Evolutionary conservation across 768 basidiomycete species (phyloP), one percentile per base, ranked within the genome.

Genomic region (Pleurotus eryngii): DNA sequence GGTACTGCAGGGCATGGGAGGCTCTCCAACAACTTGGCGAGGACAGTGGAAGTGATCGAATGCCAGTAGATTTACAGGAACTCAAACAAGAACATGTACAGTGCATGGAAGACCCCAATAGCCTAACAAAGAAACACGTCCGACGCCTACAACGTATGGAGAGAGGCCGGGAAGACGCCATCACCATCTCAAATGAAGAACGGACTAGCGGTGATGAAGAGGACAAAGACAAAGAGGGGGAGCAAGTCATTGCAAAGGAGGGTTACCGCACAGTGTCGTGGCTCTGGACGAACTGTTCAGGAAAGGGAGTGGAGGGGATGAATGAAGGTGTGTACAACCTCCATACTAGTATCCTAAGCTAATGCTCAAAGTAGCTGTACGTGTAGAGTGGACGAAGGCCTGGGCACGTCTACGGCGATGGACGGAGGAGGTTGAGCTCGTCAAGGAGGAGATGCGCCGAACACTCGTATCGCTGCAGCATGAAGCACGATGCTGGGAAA

Each of bases 381-480:
- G 55, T 12, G 55, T 61, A n/a, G 60, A 61, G 30, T 61, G 60
- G 60, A 30, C 37, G 8, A 61, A 58, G 57, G 59, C 63, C 17
- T 20, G 58, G 57, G 43, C 60, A 12, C 27, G 60, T 12, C 15
- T 46, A 15, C 20, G 27, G 14, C 55, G 60, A 7, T 61, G 60
- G 60, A 30, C 18, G 11, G 60, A 61, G 40, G 60, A 61, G 49
- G 58, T 57, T 9, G 26, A 38, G 14, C 47, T 61, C 6, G 55
- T 67, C 5, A 61, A 56, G 5, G 65, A 49, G 20, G 46, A 56
- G 18, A 55, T 55, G 53, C 53, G 40, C 5, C 47, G 53, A 17
- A 64, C 63, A 9, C 53, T 49, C 35, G 40, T 55, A 53, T 57
- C 30, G 5, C 51, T 30, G 3, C 50, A 35, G 22, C 17, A 53